Evolutionary conservation across 257 asterid genomes (phyloP).

Genomic region (Scutellaria baicalensis): DNA sequence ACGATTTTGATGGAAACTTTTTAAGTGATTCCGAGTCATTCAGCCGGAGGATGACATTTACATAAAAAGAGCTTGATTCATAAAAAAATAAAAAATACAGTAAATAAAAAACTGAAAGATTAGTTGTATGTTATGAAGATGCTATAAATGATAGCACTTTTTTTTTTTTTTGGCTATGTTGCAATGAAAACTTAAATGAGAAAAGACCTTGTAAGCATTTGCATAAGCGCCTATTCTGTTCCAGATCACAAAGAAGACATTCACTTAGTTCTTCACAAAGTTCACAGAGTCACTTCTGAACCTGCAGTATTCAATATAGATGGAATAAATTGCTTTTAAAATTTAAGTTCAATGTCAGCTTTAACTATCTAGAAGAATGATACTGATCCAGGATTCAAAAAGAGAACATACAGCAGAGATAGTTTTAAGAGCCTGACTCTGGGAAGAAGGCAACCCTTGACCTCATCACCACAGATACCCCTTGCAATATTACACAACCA

Average conservation of each 20-base stretch:
- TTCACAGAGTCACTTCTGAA: conserved; percentile 75
- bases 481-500: conserved; percentile 94
- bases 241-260: conserved; percentile 81
- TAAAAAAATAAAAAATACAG: too few relatives aligned
- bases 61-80: neutral
- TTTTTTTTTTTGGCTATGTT: neutral
- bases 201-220: conserved; percentile 71
- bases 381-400: neutral
- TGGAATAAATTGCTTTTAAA: neutral
- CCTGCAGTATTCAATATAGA: conserved; percentile 38
- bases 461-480: conserved; percentile 91
- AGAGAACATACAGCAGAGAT: conserved; percentile 40
- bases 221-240: conserved; percentile 90
- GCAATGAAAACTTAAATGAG: conserved; percentile 8
- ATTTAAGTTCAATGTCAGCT: neutral
- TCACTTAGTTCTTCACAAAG: conserved; percentile 87
- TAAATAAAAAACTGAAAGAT: neutral
- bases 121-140: conserved; percentile 1
- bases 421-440: conserved; percentile 79
- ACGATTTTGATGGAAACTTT: conserved; percentile 86
- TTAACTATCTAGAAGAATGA: neutral
- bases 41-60: conserved; percentile 32
- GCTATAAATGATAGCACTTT: neutral
- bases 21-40: conserved; percentile 58
- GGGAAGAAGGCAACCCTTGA: conserved; percentile 90